Percentiles rank a stretch among this genome's conserved stretches.
These are phyloP conservation scores for Leccinellum albellum DNA, from an alignment of 768 basidiomycete genomes.

Conservation along the genomic window DNA sequence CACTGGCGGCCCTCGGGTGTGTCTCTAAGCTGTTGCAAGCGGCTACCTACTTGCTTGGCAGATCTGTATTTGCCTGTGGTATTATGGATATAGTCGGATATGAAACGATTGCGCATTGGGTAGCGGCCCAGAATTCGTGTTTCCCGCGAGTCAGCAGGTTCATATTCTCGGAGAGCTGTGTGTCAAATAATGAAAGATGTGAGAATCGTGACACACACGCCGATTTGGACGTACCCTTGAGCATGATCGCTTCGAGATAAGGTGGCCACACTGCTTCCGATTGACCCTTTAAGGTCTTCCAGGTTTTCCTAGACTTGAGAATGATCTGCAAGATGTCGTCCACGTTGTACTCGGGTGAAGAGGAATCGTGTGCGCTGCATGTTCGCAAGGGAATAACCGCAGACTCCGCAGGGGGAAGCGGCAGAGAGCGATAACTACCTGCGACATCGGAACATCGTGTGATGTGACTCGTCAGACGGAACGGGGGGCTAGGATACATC, in stretches of 20 bases:
- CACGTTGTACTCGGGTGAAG: slow-evolving; percentile 23
- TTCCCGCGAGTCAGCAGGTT: slow-evolving; percentile 69
- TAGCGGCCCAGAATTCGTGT: slow-evolving; percentile 71
- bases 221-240: slow-evolving; percentile 52
- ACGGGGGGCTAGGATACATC: slow-evolving; percentile 14
- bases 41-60: slow-evolving; percentile 78
- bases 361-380: slow-evolving; percentile 10
- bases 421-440: background rate
- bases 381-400: background rate
- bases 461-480: slow-evolving; percentile 3
- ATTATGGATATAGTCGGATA: slow-evolving; percentile 70
- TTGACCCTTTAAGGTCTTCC: slow-evolving; percentile 65
- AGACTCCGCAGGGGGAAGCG: slow-evolving; percentile 3
- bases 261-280: slow-evolving; percentile 80
- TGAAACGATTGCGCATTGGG: slow-evolving; percentile 76
- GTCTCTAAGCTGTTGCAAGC: slow-evolving; percentile 74
- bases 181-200: slow-evolving; percentile 15
- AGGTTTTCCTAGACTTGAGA: slow-evolving; percentile 66
- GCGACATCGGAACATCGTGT: background rate
- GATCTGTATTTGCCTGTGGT: slow-evolving; percentile 68
- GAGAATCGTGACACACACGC: slow-evolving; percentile 13
- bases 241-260: slow-evolving; percentile 69
- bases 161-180: slow-evolving; percentile 67
- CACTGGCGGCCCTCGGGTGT: slow-evolving; percentile 68
- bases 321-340: slow-evolving; percentile 62